Evolutionary conservation across 306 rosid species (phyloP).

Genomic region (Rosa chinensis): DNA sequence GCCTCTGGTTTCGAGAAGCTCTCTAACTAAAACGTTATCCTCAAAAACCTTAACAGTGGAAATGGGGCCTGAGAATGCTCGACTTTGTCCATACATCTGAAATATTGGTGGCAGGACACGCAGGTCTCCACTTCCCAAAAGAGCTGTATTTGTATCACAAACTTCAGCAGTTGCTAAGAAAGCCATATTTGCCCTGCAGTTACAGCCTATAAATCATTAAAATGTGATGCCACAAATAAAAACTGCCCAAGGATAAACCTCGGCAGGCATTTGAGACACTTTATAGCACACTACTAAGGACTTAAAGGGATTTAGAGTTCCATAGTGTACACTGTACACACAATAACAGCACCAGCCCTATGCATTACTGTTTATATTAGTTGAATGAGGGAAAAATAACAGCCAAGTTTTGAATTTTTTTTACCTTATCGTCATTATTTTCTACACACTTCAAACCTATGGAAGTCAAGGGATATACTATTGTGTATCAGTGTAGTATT

Average conservation of each 20-base stretch:
- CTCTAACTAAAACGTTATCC: slow-evolving; percentile 70
- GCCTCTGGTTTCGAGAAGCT: slow-evolving; percentile 56
- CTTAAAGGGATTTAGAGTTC: not conserved
- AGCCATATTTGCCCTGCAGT: slow-evolving; percentile 26
- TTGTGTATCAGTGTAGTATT: not conserved
- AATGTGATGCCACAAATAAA: not conserved
- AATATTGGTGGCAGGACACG: slow-evolving; percentile 54
- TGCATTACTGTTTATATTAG: not conserved
- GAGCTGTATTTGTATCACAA: slow-evolving; percentile 44
- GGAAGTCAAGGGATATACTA: not conserved
- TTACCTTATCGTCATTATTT: not conserved
- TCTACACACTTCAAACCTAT: not conserved
- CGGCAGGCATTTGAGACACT: not conserved
- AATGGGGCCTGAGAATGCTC: slow-evolving; percentile 57
- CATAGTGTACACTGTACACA: not conserved
- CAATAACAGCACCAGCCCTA: not conserved
- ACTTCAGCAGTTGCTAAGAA: slow-evolving; percentile 39
- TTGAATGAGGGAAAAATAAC: not conserved
- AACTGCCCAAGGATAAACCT: not conserved
- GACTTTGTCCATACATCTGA: slow-evolving; percentile 47
- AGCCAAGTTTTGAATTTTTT: too few species aligned
- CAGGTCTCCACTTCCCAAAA: slow-evolving; percentile 41
- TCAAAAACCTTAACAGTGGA: slow-evolving; percentile 70
- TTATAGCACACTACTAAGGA: not conserved
- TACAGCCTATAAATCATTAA: not conserved